Conservation (phyloP, 106 monocot genomes). For the Phalaenopsis aphrodite region DNA sequence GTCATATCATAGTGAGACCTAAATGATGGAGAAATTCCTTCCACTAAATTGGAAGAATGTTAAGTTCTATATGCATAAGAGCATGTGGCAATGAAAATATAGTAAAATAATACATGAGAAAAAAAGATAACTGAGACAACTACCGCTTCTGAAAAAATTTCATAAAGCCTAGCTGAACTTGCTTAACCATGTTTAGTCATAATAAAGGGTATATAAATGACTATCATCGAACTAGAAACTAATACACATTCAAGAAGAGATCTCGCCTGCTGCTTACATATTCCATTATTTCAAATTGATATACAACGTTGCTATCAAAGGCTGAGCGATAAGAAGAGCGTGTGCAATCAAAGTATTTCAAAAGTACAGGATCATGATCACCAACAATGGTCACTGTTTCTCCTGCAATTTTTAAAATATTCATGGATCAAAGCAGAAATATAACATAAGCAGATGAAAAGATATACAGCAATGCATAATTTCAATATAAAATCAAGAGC, state of each 20-base stretch:
- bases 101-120: background rate
- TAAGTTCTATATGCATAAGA: background rate
- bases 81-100: background rate
- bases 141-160: background rate
- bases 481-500: background rate
- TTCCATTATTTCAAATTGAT: constrained; percentile 97
- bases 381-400: constrained; percentile 89
- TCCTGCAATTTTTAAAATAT: constrained; percentile 33
- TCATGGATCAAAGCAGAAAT: background rate
- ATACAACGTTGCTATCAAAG: constrained; percentile 91
- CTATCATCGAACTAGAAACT: background rate
- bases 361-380: constrained; percentile 70
- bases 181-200: background rate
- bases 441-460: background rate
- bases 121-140: background rate
- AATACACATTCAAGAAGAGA: background rate
- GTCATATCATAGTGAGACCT: background rate
- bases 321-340: constrained; percentile 71
- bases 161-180: background rate
- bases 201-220: background rate
- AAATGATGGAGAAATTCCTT: background rate
- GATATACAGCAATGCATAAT: background rate
- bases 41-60: background rate
- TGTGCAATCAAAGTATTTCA: constrained; percentile 92
- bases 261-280: constrained; percentile 44